Evolutionary conservation across 2,329 filamentous ascomycete species (phyloP), one percentile per base, ranked within the genome.

Genomic region (Calycina herbarum): DNA sequence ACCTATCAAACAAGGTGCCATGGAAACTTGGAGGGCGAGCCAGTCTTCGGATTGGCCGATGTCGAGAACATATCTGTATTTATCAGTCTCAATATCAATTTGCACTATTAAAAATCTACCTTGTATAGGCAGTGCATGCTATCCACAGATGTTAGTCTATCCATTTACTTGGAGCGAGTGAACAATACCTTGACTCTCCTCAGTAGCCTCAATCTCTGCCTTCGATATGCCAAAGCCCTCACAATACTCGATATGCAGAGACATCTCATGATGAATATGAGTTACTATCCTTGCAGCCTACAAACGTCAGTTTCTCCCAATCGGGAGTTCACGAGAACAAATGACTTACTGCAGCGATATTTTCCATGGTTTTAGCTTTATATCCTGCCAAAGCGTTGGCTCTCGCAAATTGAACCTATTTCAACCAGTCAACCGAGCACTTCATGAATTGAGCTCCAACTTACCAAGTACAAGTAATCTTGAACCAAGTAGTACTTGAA

Each of bases 401-500:
- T 70, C 94, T 85, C 1, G 93, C 89, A 78, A 97, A 98, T 74
- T 97, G 94, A 58, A 91, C 84, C 89, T 93, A 45, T 5, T 15
- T 24, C 7, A 27, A 24, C 71, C n/a, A 69, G 66, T 20, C 3
- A 27, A 6, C 24, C 24, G 7, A 62, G 38, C 29, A 17, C 13
- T 27, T 24, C 17, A 20, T 8, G 15, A 11, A 17, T 27, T 48
- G 4, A 24, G 11, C 11, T n/a, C 10, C 13, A 17, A 74, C 82
- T 54, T 73, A 95, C 91, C 56, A 97, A 80, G 74, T 95, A 98
- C 4, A 97, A 82, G 73, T 97, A 97, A 74, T 98, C 94, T 73
- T 98, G 94, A 10, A 95, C 84, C 64, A 98, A 86, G 76, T 97
- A 98, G 48, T 90, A 85, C 77, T 93, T 95, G 82, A 97, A 98